Percentiles rank a stretch among this genome's conserved stretches.
phyloP scores from a whole-genome alignment of 2,329 filamentous ascomycete genomes.

The Aspergillus viridinutans region DNA sequence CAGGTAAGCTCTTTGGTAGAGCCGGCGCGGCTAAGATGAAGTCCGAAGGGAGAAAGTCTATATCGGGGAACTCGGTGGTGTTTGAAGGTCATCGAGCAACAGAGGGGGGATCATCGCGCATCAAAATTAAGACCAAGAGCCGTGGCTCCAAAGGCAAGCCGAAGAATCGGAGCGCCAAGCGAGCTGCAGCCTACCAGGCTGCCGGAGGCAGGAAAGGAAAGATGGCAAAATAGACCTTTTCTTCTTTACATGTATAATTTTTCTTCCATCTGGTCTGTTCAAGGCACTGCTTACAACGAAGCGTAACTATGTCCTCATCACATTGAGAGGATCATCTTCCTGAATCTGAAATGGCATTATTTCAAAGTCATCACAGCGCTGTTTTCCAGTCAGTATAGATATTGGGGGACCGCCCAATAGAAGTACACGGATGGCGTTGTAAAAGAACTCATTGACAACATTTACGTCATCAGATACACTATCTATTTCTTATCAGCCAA shows the following conservation, averaged over 20 bases:
- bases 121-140: slow-evolving; percentile 37
- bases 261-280: not conserved
- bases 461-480: not conserved
- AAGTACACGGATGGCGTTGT: not conserved
- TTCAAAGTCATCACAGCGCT: not conserved
- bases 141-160: slow-evolving; percentile 39
- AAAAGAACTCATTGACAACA: not conserved
- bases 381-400: not conserved
- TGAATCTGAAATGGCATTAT: not conserved
- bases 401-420: not conserved
- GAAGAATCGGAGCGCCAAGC: slow-evolving; percentile 39
- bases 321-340: not conserved
- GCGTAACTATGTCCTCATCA: not conserved
- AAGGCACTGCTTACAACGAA: not conserved
- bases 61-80: slow-evolving; percentile 34
- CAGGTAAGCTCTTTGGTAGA: slow-evolving; percentile 34
- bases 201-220: slow-evolving; percentile 29
- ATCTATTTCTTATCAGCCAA: not conserved
- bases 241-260: not conserved
- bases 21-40: slow-evolving; percentile 37
- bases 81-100: slow-evolving; percentile 45
- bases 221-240: slow-evolving; percentile 7
- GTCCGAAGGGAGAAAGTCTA: slow-evolving; percentile 21
- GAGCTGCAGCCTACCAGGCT: slow-evolving; percentile 42
- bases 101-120: slow-evolving; percentile 25